A percentile compares a stretch with the other conserved stretches of the same genome.
phyloP scores from a whole-genome alignment of 768 basidiomycete genomes.

The Suillus bovinus region DNA sequence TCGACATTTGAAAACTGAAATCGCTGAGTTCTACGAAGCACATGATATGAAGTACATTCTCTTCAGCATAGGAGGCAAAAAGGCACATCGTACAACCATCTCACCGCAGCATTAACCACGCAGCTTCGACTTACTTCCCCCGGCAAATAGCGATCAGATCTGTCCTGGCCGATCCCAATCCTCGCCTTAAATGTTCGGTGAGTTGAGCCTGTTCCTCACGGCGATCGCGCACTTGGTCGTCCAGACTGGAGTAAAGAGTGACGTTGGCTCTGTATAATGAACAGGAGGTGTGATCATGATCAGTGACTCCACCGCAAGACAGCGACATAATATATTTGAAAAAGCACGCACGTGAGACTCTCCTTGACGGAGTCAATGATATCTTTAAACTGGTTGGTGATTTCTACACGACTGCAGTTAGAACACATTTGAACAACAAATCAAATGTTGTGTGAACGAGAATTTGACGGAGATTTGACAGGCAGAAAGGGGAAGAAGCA shows the following conservation, averaged over 20 bases:
- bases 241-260: slow-evolving; percentile 20
- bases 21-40: slow-evolving; percentile 1
- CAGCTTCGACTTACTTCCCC: slow-evolving; percentile 4
- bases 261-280: slow-evolving; percentile 22
- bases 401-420: slow-evolving; percentile 3
- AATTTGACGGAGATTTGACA: slow-evolving; percentile 19
- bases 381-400: slow-evolving; percentile 7
- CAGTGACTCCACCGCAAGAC: slow-evolving; percentile 5
- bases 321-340: not conserved
- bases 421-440: not conserved
- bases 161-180: slow-evolving; percentile 18
- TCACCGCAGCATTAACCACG: slow-evolving; percentile 3
- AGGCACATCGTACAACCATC: not conserved
- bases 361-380: slow-evolving; percentile 25
- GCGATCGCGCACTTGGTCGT: slow-evolving; percentile 23
- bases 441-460: slow-evolving; percentile 21
- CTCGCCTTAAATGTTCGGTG: slow-evolving; percentile 19
- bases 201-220: slow-evolving; percentile 20
- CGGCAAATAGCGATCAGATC: slow-evolving; percentile 9
- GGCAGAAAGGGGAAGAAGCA: slow-evolving; percentile 20
- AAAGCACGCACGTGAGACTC: slow-evolving; percentile 25
- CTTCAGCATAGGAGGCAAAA: not conserved
- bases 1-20: slow-evolving; percentile 1
- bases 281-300: slow-evolving; percentile 9
- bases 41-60: slow-evolving; percentile 1